Evolutionary conservation across 176 grass and related monocot genomes (phyloP).

Genomic region (Stipa capillata): DNA sequence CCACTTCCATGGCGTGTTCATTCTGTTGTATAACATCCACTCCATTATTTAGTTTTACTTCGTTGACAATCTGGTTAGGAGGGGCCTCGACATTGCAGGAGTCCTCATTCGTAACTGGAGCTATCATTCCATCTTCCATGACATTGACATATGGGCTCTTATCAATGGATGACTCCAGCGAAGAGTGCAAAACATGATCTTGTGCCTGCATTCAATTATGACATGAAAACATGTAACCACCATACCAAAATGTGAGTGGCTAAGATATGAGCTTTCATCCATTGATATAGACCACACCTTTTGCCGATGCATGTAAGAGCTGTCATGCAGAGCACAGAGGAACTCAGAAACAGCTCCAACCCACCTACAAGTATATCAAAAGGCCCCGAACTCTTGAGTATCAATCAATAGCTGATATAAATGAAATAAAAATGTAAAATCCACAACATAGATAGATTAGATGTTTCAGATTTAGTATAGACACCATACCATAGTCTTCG

Average conservation of each 20-base stretch:
- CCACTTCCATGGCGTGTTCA: conserved; percentile 1
- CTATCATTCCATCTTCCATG: conserved; percentile 73
- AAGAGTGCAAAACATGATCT: conserved; percentile 49
- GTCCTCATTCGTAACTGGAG: conserved; percentile 43
- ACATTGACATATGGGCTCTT: conserved; percentile 82
- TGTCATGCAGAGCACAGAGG: conserved; percentile 60
- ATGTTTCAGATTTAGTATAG: conserved; percentile 3
- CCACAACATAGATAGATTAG: neutral
- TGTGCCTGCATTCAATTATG: conserved; percentile 38
- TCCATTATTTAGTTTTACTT: conserved; percentile 1
- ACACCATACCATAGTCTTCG: conserved; percentile 57
- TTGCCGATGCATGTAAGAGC: conserved; percentile 62
- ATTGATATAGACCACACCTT: conserved; percentile 44
- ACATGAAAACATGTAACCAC: neutral
- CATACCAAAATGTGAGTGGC: neutral
- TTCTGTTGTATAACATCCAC: neutral
- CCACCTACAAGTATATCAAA: conserved; percentile 66
- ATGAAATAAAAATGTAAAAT: neutral
- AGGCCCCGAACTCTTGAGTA: neutral
- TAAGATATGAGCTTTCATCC: neutral
- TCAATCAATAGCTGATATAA: neutral
- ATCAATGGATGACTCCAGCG: conserved; percentile 69
- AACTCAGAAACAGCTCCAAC: conserved; percentile 69
- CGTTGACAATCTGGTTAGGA: conserved; percentile 16
- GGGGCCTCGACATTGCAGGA: neutral